Evolutionary conservation across 1,284 basidiomycete genomes (phyloP).

Genomic region (Moesziomyces parantarcticus): DNA sequence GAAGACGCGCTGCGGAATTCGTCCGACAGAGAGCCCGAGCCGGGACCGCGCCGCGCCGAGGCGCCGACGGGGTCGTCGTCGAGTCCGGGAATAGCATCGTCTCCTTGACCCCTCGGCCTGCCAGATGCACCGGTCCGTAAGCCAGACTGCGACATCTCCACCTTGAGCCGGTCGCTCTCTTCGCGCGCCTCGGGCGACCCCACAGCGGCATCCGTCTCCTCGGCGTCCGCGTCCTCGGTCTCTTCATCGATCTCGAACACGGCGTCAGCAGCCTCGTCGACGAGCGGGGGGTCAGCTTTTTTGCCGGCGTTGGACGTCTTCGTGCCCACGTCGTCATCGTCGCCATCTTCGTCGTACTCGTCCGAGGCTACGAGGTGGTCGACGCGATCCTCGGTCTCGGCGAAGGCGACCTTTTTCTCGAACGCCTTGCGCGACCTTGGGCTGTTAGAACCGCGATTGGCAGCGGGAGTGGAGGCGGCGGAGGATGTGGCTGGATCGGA

Average conservation of each 20-base stretch:
- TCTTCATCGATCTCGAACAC: constrained; percentile 62
- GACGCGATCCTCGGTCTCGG: constrained; percentile 52
- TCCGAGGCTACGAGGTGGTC: constrained; percentile 25
- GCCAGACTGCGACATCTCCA: constrained; percentile 38
- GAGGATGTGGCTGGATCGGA: constrained; percentile 6
- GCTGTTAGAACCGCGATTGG: constrained; percentile 6
- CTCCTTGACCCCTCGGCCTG: constrained; percentile 29
- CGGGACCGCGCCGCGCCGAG: constrained; percentile 5
- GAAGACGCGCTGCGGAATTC: constrained; percentile 38
- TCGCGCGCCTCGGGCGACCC: constrained; percentile 13
- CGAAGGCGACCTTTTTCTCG: constrained; percentile 64
- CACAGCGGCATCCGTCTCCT: constrained; percentile 8
- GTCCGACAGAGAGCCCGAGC: constrained; percentile 33
- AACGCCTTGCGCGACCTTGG: constrained; percentile 21
- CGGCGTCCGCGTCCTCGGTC: constrained; percentile 16
- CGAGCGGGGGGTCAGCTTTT: constrained; percentile 5
- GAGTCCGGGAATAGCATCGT: constrained; percentile 29
- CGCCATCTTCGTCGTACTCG: constrained; percentile 41
- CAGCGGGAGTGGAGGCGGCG: not conserved
- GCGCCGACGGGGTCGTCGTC: constrained; percentile 16
- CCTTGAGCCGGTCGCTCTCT: constrained; percentile 26
- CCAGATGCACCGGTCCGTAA: constrained; percentile 38
- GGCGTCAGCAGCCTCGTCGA: constrained; percentile 48
- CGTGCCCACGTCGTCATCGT: constrained; percentile 22
- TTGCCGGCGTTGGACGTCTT: not conserved